phyloP scores from a whole-genome alignment of 352 stramenopile species.

The Globisporangium lucens region DNA sequence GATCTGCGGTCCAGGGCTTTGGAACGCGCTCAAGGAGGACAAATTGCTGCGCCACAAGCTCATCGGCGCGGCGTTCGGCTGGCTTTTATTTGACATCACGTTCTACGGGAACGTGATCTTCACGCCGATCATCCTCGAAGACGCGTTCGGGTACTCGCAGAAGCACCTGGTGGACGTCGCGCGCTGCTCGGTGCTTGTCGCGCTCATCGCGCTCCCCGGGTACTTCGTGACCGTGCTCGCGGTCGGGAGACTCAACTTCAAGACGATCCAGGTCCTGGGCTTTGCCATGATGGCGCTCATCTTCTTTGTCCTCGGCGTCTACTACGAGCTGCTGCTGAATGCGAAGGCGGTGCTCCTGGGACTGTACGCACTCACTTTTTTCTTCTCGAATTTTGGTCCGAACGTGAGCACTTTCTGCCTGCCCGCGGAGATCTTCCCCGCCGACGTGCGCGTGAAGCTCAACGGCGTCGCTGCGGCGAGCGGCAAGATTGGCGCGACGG shows the following conservation, averaged over 20 bases:
- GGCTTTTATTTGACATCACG: conserved; percentile 91
- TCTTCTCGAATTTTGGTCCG: conserved; percentile 88
- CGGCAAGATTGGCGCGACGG: conserved; percentile 71
- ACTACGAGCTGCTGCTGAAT: conserved; percentile 48
- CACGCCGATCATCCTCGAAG: conserved; percentile 75
- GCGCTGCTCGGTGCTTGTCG: conserved; percentile 65
- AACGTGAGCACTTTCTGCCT: conserved; percentile 88
- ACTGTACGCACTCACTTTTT: conserved; percentile 80
- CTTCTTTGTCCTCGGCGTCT: conserved; percentile 55
- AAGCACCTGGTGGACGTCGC: conserved; percentile 55
- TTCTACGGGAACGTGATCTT: conserved; percentile 91
- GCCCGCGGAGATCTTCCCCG: conserved; percentile 72
- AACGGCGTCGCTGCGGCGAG: conserved; percentile 75
- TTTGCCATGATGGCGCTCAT: conserved; percentile 69
- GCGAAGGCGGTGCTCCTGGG: conserved; percentile 46
- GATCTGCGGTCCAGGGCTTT: conserved; percentile 13
- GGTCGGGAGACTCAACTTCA: conserved; percentile 68
- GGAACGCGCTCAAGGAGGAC: conserved; percentile 26
- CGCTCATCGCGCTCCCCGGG: conserved; percentile 64
- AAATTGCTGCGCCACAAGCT: conserved; percentile 42
- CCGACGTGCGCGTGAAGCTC: conserved; percentile 70
- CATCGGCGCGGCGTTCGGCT: conserved; percentile 80
- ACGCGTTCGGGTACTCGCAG: conserved; percentile 59
- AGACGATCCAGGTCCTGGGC: conserved; percentile 78
- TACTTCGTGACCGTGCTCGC: conserved; percentile 64